A percentile compares a stretch with the other conserved stretches of the same genome.
phyloP scores from a whole-genome alignment of 192 early-diverging fungal species.

The Bifiguratus adelaidae region DNA sequence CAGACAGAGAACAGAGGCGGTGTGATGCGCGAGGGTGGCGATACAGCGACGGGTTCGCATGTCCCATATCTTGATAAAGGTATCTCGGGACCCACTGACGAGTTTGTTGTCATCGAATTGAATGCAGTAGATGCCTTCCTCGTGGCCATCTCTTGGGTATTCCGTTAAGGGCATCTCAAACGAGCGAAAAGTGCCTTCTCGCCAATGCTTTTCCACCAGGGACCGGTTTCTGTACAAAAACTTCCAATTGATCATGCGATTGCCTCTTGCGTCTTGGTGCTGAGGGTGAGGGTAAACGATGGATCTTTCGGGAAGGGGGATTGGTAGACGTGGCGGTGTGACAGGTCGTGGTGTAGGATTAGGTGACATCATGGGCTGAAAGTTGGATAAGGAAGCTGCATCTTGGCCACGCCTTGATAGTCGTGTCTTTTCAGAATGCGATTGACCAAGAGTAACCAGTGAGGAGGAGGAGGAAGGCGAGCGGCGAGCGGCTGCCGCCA shows the following conservation, averaged over 20 bases:
- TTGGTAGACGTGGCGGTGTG: conserved; percentile 6
- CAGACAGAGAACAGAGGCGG: conserved; percentile 75
- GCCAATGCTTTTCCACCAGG: conserved; percentile 66
- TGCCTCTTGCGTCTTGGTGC: conserved; percentile 22
- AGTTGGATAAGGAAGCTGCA: too few species aligned
- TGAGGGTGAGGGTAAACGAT: conserved; percentile 15
- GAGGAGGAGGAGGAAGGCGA: too few species aligned
- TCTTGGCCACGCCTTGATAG: too few species aligned
- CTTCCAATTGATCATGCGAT: conserved; percentile 59
- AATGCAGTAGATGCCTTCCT: conserved; percentile 78
- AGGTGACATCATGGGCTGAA: too few species aligned
- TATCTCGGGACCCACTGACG: conserved; percentile 61
- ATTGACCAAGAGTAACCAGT: too few species aligned
- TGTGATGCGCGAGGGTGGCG: conserved; percentile 58
- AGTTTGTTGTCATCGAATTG: conserved; percentile 64
- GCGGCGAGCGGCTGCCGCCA: neutral
- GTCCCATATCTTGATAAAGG: conserved; percentile 71
- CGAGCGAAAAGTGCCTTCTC: conserved; percentile 38
- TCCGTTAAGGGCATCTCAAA: conserved; percentile 36
- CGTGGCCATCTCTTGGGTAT: conserved; percentile 37
- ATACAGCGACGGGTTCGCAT: conserved; percentile 38
- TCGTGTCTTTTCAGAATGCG: too few species aligned
- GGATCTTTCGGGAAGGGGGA: conserved; percentile 8
- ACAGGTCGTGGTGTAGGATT: neutral
- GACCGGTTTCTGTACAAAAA: conserved; percentile 54